Evolutionary conservation across 805 yeast genomes (phyloP), one percentile per base, ranked within the genome.

Genomic region (Teunomyces gatunensis): DNA sequence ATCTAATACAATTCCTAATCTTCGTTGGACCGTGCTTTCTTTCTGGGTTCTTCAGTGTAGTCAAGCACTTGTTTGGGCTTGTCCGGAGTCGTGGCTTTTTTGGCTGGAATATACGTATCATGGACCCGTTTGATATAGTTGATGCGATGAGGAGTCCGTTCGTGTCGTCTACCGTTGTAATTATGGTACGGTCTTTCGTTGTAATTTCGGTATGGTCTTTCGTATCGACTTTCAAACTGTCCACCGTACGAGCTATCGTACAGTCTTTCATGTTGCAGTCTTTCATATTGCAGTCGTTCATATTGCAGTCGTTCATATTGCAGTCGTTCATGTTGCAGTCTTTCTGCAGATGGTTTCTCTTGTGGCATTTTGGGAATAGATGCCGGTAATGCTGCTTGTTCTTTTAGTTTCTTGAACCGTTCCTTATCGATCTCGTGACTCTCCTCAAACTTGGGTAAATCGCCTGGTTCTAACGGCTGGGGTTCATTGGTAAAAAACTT

Each of bases 401-500:
- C 50, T 34, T 54, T 73, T 78, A 60, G 71, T 71, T 63, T 75
- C 75, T 67, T 78, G 74, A 68, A 73, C 53, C 81, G 73, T 52
- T 81, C 80, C 42, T 80, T 80, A 65, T 89, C 97, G 21, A 90
- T 78, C 64, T 92, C 98, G 63, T 94, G 97, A 51, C 96, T 81
- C 53, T 91, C 96, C 54, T 86, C 91, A 54, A 85, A 86, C 25
- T 76, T 77, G 3, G 89, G 86, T 20, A 90, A 67, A 15, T 77
- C 79, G 5, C 59, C 58, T 0, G 83, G 80, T 11, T 54, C 44
- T 33, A 82, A 72, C 0, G 96, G 89, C 18, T 77, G 53, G 0
- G 97, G 97, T 0, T 76, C 83, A 3, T 70, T 71, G 13, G 62
- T 71, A 67, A 94, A 90, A 68, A 84, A 94, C 1, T 67, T 71